These are phyloP conservation scores for Penicillium sumatraense DNA, from an alignment of 2,329 filamentous ascomycete species.

Conservation along the genomic window DNA sequence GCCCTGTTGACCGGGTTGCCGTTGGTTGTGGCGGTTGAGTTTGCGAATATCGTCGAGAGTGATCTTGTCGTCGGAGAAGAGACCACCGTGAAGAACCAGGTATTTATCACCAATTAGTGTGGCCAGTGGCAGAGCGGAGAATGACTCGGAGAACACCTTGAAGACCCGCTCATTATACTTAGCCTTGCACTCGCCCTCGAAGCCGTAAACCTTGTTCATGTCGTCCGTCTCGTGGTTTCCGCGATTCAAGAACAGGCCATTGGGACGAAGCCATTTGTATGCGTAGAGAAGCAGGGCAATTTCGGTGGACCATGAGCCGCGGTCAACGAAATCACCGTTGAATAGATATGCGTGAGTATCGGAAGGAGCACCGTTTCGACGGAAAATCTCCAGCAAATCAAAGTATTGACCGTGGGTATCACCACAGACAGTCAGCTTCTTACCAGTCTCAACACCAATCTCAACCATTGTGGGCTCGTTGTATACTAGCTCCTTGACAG, in stretches of 20 bases:
- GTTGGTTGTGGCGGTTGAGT: slow-evolving; percentile 85
- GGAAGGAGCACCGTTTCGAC: slow-evolving; percentile 80
- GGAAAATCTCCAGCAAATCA: slow-evolving; percentile 94
- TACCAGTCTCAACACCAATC: slow-evolving; percentile 76
- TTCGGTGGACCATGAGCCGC: slow-evolving; percentile 97
- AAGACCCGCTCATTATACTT: slow-evolving; percentile 97
- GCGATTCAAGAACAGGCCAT: slow-evolving; percentile 90
- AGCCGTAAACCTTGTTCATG: slow-evolving; percentile 98
- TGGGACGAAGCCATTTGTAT: slow-evolving; percentile 93
- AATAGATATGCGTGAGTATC: slow-evolving; percentile 94
- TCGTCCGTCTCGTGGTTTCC: slow-evolving; percentile 99
- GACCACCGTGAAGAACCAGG: slow-evolving; percentile 88
- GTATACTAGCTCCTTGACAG: slow-evolving; percentile 86
- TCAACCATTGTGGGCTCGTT: slow-evolving; percentile 98
- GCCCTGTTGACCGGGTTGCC: slow-evolving; percentile 89
- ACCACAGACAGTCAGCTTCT: slow-evolving; percentile 89
- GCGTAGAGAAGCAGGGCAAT: slow-evolving; percentile 92
- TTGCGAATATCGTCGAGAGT: slow-evolving; percentile 93
- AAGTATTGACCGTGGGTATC: slow-evolving; percentile 99
- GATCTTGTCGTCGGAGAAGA: slow-evolving; percentile 92
- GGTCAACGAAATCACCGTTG: slow-evolving; percentile 98
- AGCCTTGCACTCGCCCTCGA: slow-evolving; percentile 96
- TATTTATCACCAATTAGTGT: slow-evolving; percentile 91
- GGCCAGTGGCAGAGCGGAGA: slow-evolving; percentile 89
- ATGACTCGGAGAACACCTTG: slow-evolving; percentile 97